Evolutionary conservation across 192 early-diverging fungal species (phyloP), one percentile per base, ranked within the genome.

Genomic region (Coemansia sp.): DNA sequence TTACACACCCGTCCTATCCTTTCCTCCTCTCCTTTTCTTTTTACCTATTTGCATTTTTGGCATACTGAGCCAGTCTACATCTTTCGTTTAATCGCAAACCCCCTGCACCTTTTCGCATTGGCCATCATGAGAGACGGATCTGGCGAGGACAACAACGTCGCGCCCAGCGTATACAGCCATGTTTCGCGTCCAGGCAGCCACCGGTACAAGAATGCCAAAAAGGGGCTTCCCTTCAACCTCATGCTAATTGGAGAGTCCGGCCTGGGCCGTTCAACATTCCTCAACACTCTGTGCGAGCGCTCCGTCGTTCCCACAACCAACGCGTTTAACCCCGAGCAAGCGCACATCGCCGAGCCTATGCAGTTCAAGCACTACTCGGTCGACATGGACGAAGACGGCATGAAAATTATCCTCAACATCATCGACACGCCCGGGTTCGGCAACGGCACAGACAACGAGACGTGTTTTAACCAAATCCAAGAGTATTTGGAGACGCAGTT

Each of bases 381-480:
- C 65, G 95, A 99, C 61, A 88, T 98, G 81, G 95, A 99, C 68
- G 96, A 98, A 84, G 94, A 99, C 83, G 96, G 96, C 54, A 90
- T 95, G 76, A 93, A 92, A 79, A 92, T 99, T 46, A 88, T 94
- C 44, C 87, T 99, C 53, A 98, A 95, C 19, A 90, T 99, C 65
- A 91, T 99, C 37, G 97, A 99, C 78, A 98, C 97, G 44, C 96
- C 97, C 34, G 97, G 97, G 14, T 99, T 98, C 78, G 97, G 96
- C 55, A 93, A 98, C 73, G 91, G 94, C 64, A 89, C 97, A 62
- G 95, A 99, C 77, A 93, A 96, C 71, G 94, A 96, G 75, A 61
- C 66, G 37, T 95, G 92, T 79, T 96, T 98, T 73, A 84, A 86
- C 50, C 90, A 91, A 66, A 98, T 99, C 83, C 87, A 96, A 38